Conservation (phyloP, 2,329 filamentous ascomycete species). For the Colletotrichum lini region DNA sequence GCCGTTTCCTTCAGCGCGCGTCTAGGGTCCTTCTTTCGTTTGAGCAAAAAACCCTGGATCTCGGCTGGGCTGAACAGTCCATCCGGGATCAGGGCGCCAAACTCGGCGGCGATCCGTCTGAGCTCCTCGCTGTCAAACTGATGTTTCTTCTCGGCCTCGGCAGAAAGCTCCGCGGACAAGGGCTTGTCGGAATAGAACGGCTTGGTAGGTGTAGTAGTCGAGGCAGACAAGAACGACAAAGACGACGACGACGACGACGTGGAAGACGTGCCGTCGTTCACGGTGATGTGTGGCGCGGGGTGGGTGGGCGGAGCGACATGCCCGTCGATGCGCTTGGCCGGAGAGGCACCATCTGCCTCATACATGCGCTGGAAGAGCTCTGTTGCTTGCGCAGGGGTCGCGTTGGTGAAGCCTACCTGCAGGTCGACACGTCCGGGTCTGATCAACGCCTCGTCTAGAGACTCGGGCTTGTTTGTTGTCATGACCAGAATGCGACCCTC, state of each 20-base stretch:
- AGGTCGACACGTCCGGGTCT: slow-evolving; percentile 65
- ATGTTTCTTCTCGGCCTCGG: slow-evolving; percentile 37
- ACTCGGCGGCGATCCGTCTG: slow-evolving; percentile 60
- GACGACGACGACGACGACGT: neutral
- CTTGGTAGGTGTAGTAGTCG: slow-evolving; percentile 5
- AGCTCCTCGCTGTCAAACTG: slow-evolving; percentile 55
- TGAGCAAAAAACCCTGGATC: slow-evolving; percentile 76
- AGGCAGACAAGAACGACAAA: neutral
- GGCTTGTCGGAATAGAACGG: neutral
- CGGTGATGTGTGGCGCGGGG: slow-evolving; percentile 16
- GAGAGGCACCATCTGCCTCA: slow-evolving; percentile 54
- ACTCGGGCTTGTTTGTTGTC: slow-evolving; percentile 84
- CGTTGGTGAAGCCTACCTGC: slow-evolving; percentile 45
- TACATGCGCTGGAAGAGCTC: slow-evolving; percentile 76
- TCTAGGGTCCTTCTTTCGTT: slow-evolving; percentile 71
- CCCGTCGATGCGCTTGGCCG: slow-evolving; percentile 35
- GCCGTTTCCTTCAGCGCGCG: slow-evolving; percentile 68
- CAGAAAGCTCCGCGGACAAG: neutral
- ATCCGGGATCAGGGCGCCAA: slow-evolving; percentile 68
- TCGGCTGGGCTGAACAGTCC: slow-evolving; percentile 71
- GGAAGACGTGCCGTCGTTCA: slow-evolving; percentile 20
- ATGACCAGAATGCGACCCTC: slow-evolving; percentile 86
- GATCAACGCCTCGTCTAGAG: slow-evolving; percentile 80
- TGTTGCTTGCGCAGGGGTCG: slow-evolving; percentile 60
- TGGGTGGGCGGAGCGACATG: slow-evolving; percentile 29